Evolutionary conservation across 352 stramenopile species (phyloP).

Genomic region (Blastocystis sp.): DNA sequence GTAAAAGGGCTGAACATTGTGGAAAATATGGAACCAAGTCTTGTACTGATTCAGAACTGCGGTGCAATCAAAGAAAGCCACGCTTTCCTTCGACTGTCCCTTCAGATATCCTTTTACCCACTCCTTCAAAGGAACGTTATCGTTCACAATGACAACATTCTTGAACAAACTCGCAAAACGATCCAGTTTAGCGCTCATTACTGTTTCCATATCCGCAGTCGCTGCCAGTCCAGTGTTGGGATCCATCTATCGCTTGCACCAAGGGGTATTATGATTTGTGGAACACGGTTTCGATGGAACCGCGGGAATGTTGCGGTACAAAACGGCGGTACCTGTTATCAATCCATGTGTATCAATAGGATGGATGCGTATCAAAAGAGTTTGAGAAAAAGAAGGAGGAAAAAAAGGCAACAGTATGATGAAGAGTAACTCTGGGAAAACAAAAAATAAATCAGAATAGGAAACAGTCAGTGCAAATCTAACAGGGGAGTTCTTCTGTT

Average conservation of each 20-base stretch:
- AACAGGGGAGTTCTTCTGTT: too few species aligned
- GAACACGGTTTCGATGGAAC: not conserved
- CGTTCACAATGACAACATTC: slow-evolving; percentile 25
- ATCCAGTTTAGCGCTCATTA: not conserved
- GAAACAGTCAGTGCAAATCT: not conserved
- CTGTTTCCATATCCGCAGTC: not conserved
- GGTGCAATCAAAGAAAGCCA: slow-evolving; percentile 29
- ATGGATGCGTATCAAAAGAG: too few species aligned
- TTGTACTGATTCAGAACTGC: slow-evolving; percentile 49
- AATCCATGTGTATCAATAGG: too few species aligned
- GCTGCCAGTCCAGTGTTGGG: not conserved
- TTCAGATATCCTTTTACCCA: not conserved
- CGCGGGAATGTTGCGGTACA: not conserved
- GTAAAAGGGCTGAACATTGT: slow-evolving; percentile 51
- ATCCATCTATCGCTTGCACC: not conserved
- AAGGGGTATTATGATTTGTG: not conserved
- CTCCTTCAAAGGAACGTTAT: slow-evolving; percentile 5
- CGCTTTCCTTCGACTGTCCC: not conserved
- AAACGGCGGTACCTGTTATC: too few species aligned
- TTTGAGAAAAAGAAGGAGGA: too few species aligned
- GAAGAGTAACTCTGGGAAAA: too few species aligned
- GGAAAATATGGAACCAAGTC: slow-evolving; percentile 27
- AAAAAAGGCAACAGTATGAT: too few species aligned
- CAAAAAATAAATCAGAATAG: not conserved
- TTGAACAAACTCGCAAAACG: not conserved